phyloP scores from a whole-genome alignment of 495 filamentous ascomycete species.

The Alectoria sarmentosa region DNA sequence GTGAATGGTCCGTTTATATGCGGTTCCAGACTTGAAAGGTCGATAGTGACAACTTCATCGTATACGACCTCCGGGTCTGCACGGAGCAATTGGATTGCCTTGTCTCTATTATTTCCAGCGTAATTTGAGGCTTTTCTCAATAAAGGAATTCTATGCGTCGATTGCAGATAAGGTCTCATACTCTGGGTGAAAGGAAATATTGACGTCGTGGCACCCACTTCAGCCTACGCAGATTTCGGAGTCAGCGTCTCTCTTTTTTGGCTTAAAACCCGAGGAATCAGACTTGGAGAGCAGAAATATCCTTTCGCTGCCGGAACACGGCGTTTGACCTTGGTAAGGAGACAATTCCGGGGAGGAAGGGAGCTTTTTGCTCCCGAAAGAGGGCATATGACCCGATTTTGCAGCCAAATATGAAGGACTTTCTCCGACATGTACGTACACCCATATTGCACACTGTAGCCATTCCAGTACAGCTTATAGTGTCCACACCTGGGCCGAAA shows the following conservation, averaged over 20 bases:
- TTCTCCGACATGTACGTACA: neutral
- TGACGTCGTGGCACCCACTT: constrained; percentile 94
- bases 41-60: constrained; percentile 85
- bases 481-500: constrained; percentile 78
- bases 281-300: too few relatives aligned
- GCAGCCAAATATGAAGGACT: neutral
- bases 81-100: constrained; percentile 38
- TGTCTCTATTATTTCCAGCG: neutral
- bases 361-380: too few relatives aligned
- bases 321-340: too few relatives aligned
- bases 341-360: too few relatives aligned
- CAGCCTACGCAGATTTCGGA: constrained; percentile 42
- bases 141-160: constrained; percentile 67
- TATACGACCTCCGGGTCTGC: constrained; percentile 80
- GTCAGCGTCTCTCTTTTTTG: neutral
- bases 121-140: constrained; percentile 57
- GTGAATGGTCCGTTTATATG: constrained; percentile 98
- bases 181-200: constrained; percentile 75
- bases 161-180: constrained; percentile 70
- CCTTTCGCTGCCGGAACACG: too few relatives aligned
- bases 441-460: constrained; percentile 90
- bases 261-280: constrained; percentile 13
- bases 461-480: constrained; percentile 88
- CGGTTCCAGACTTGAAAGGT: constrained; percentile 84
- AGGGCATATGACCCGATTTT: neutral